phyloP scores from a whole-genome alignment of 345 rosid genomes.

The Capsella bursapastoris region DNA sequence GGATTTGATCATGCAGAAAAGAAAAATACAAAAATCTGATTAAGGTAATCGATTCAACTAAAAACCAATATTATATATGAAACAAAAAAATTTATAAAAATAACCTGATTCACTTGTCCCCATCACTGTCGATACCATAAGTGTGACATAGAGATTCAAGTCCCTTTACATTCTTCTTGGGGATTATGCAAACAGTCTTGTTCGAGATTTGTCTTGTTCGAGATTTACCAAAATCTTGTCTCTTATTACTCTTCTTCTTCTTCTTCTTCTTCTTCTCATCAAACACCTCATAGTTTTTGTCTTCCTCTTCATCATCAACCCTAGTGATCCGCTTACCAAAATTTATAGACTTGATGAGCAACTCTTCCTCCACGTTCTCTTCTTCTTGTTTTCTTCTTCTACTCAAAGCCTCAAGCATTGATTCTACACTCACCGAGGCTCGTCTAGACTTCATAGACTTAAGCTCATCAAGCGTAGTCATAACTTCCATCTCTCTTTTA shows the following conservation, averaged over 20 bases:
- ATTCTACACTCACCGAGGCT: constrained; percentile 73
- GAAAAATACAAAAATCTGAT: no score
- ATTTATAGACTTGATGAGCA: constrained; percentile 51
- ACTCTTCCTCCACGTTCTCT: constrained; percentile 58
- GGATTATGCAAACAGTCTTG: constrained; percentile 35
- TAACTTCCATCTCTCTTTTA: constrained; percentile 80
- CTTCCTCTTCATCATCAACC: constrained; percentile 39
- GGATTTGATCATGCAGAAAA: no score
- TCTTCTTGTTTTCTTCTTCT: constrained; percentile 53
- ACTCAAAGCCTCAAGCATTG: constrained; percentile 81
- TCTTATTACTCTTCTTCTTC: neutral
- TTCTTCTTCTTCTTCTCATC: constrained; percentile 39
- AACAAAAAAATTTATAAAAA: no score
- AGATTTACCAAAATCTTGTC: constrained; percentile 30
- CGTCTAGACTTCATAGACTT: constrained; percentile 80
- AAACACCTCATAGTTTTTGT: constrained; percentile 49
- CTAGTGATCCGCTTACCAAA: constrained; percentile 48
- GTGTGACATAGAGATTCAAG: constrained; percentile 60
- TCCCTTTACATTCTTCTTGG: constrained; percentile 48
- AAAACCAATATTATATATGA: no score
- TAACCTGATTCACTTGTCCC: constrained; percentile 22
- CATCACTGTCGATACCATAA: constrained; percentile 49
- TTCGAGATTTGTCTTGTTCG: constrained; percentile 21
- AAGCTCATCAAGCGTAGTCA: constrained; percentile 81
- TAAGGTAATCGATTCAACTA: neutral